phyloP scores from a whole-genome alignment of 495 filamentous ascomycete species.

The Aspergillus hancockii region DNA sequence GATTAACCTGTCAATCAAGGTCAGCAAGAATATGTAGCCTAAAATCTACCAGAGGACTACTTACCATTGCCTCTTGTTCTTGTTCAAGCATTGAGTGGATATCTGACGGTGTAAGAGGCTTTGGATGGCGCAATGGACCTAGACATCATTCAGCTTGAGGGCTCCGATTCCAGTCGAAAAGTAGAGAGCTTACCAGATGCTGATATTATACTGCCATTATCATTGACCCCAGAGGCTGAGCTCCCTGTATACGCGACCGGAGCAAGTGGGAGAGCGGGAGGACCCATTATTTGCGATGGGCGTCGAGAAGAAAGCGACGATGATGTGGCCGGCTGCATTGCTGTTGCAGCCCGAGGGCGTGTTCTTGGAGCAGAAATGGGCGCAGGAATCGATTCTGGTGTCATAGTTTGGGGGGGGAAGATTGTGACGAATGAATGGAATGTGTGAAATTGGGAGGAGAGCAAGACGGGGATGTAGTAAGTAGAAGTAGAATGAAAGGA shows the following conservation, averaged over 20 bases:
- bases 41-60: slow-evolving; percentile 37
- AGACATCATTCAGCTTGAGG: background rate
- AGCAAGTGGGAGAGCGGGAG: slow-evolving; percentile 42
- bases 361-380: slow-evolving; percentile 52
- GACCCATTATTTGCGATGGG: slow-evolving; percentile 48
- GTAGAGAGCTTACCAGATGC: slow-evolving; percentile 50
- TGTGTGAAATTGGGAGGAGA: background rate
- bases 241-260: slow-evolving; percentile 29
- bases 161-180: background rate
- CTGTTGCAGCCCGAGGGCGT: slow-evolving; percentile 52
- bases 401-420: slow-evolving; percentile 38
- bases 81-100: slow-evolving; percentile 85
- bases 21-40: slow-evolving; percentile 8
- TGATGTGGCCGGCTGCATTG: slow-evolving; percentile 44
- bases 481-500: background rate
- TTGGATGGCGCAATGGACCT: slow-evolving; percentile 76
- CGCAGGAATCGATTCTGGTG: slow-evolving; percentile 63
- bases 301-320: slow-evolving; percentile 46
- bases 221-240: slow-evolving; percentile 35
- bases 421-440: background rate
- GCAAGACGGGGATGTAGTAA: background rate
- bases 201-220: slow-evolving; percentile 57
- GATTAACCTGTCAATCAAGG: slow-evolving; percentile 68
- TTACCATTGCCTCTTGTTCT: slow-evolving; percentile 94
- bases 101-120: slow-evolving; percentile 82